Evolutionary conservation across 768 basidiomycete species (phyloP).

Genomic region (Obba rivulosa): DNA sequence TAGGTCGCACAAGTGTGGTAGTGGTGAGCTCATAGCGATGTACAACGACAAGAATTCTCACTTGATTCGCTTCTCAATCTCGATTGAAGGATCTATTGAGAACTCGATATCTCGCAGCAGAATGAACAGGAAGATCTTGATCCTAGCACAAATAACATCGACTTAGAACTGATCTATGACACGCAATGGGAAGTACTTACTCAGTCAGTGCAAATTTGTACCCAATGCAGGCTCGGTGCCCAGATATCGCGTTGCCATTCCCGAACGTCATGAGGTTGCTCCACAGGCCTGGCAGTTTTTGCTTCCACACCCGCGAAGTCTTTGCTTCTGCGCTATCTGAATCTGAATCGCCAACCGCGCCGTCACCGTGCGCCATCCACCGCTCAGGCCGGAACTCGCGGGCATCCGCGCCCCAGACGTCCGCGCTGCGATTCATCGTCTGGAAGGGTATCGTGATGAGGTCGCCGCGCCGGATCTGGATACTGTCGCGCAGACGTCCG

Average conservation of each 20-base stretch:
- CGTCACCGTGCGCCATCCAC: constrained; percentile 6
- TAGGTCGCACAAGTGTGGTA: neutral
- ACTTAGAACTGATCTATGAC: neutral
- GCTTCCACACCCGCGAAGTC: constrained; percentile 21
- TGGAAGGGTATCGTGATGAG: constrained; percentile 56
- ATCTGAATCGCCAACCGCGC: neutral
- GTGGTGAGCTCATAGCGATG: neutral
- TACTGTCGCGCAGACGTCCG: constrained; percentile 12
- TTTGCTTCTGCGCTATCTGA: neutral
- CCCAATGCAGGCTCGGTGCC: constrained; percentile 57
- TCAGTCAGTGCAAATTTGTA: constrained; percentile 56
- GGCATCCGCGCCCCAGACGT: constrained; percentile 67
- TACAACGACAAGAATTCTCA: constrained; percentile 30
- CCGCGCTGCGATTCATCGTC: constrained; percentile 49
- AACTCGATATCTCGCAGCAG: constrained; percentile 55
- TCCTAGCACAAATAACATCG: constrained; percentile 30
- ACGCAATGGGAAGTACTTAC: constrained; percentile 32
- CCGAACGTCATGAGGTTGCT: constrained; percentile 52
- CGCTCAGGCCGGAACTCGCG: constrained; percentile 45
- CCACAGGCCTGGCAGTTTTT: constrained; percentile 42
- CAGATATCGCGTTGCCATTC: constrained; percentile 42
- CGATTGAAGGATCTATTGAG: constrained; percentile 42
- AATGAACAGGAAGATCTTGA: constrained; percentile 58
- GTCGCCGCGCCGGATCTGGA: constrained; percentile 36
- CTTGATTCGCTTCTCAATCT: constrained; percentile 63